Evolutionary conservation across 495 filamentous ascomycete species (phyloP).

Genomic region (Penicillium cataractarum): DNA sequence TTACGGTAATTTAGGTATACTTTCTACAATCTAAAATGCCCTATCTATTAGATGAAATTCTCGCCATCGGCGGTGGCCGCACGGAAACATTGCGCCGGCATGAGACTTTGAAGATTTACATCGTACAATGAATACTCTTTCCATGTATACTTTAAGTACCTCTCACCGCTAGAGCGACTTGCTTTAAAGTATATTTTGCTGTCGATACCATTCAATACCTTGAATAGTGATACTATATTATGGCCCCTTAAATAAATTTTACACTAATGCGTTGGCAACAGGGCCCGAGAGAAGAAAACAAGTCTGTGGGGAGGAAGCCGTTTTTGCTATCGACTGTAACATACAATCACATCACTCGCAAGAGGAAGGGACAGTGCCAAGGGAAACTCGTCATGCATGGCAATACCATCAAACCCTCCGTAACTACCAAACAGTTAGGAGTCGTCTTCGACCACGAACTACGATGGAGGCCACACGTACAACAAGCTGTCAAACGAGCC

Average conservation of each 20-base stretch:
- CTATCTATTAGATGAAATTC: constrained; percentile 18
- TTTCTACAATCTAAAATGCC: too few relatives aligned
- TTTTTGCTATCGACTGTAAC: too few relatives aligned
- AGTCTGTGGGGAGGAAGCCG: too few relatives aligned
- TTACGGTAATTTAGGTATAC: too few relatives aligned
- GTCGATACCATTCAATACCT: too few relatives aligned
- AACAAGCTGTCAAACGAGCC: constrained; percentile 5
- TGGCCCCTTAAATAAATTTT: too few relatives aligned
- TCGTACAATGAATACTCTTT: constrained; percentile 5
- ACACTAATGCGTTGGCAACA: too few relatives aligned
- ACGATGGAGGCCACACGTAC: background rate
- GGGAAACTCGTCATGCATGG: background rate
- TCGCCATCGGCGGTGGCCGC: constrained; percentile 32
- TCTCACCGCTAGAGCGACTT: too few relatives aligned
- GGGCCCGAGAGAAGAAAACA: too few relatives aligned
- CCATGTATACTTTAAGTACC: too few relatives aligned
- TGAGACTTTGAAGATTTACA: constrained; percentile 23
- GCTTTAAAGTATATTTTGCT: too few relatives aligned
- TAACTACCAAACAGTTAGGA: constrained; percentile 3
- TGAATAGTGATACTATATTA: too few relatives aligned
- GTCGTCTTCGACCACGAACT: constrained; percentile 7
- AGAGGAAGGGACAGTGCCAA: constrained; percentile 2
- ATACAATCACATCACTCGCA: constrained; percentile 27
- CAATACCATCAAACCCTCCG: background rate
- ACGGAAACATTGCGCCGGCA: constrained; percentile 36